Evolutionary conservation across 192 early-diverging fungal genomes (phyloP).

Genomic region (Coemansia sp.): DNA sequence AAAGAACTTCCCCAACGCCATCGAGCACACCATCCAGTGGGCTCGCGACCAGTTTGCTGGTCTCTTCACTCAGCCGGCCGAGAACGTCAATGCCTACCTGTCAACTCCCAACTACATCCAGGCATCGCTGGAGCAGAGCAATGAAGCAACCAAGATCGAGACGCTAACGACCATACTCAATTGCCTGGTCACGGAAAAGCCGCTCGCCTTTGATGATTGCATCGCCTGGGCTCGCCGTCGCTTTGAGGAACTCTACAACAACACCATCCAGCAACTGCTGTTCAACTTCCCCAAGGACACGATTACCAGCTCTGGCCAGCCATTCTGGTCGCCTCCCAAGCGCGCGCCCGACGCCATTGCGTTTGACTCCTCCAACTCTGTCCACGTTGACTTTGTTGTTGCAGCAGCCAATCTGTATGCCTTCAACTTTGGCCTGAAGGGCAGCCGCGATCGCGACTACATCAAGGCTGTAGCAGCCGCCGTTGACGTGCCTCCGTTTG

Average conservation of each 20-base stretch:
- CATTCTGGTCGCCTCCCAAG: constrained; percentile 98
- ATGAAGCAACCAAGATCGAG: constrained; percentile 68
- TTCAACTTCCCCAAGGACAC: constrained; percentile 97
- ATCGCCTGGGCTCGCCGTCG: constrained; percentile 84
- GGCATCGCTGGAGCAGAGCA: constrained; percentile 67
- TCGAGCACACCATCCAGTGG: constrained; percentile 93
- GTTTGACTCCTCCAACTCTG: constrained; percentile 67
- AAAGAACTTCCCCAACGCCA: constrained; percentile 87
- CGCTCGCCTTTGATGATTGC: constrained; percentile 88
- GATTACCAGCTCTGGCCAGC: constrained; percentile 78
- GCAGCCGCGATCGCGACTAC: constrained; percentile 68
- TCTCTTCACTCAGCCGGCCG: constrained; percentile 84
- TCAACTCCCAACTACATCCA: constrained; percentile 83
- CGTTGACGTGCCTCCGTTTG: constrained; percentile 76
- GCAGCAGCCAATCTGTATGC: constrained; percentile 92
- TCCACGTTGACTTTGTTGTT: constrained; percentile 89
- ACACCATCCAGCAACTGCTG: constrained; percentile 90
- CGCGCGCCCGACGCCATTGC: constrained; percentile 79
- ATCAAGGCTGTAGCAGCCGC: constrained; percentile 61
- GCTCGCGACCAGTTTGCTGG: constrained; percentile 96
- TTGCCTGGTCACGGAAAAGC: constrained; percentile 75
- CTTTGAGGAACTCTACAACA: constrained; percentile 93
- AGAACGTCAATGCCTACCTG: constrained; percentile 93
- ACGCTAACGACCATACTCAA: constrained; percentile 70
- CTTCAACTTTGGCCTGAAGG: constrained; percentile 93